Base-by-base conservation (phyloP, 2,329 filamentous ascomycete genomes). In the Tolypocladium ophioglossoides region DNA sequence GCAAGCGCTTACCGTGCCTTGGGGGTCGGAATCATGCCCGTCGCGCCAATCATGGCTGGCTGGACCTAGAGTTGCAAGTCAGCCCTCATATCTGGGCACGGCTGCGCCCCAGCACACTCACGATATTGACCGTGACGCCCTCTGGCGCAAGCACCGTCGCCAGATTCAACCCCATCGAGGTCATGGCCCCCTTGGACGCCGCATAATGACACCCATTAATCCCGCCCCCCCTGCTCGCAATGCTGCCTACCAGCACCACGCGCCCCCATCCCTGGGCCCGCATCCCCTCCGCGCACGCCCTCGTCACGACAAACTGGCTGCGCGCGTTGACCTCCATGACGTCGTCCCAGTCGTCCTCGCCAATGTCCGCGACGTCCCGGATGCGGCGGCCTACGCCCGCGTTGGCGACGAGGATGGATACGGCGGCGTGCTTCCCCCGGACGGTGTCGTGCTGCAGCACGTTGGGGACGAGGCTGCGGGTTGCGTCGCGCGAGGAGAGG, bases 131-230 rank as follows among this genome's bases (percentile, higher is more conserved):
- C 8, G 67, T 69, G 2, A 70, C 56, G 1, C 67, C 66, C 46
- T 69, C 64, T 0, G 63, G 60, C 0, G 68, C 66, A 14, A 70
- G 55, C 12, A 68, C 35, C 6, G 67, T 68, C 0, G 68, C 62
- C 24, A 70, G 49, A 37, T 70, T 70, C 32, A 64, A 55, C 0
- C 68, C 66, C 68, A 70, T 70, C 0, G 68, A 66, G 60, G 55
- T 60, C 2, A 67, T 52, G 18, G 67, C 66, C 16, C 67, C 66
- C 51, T 69, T 69, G 2, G 66, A 64, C 4, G 68, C 65, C 4
- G 66, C 66, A n/a, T 70, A 69, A 18, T 69, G 67, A 2, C 67
- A 70, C 3, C 67, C 67, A 24, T 70, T 70, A 16, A 70, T 62
- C 0, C 67, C 67, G 0, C 67, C 66, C 2, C 67, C 67, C 20